phyloP scores from a whole-genome alignment of 139 green algal genomes.

The Picochlorum costavermella region DNA sequence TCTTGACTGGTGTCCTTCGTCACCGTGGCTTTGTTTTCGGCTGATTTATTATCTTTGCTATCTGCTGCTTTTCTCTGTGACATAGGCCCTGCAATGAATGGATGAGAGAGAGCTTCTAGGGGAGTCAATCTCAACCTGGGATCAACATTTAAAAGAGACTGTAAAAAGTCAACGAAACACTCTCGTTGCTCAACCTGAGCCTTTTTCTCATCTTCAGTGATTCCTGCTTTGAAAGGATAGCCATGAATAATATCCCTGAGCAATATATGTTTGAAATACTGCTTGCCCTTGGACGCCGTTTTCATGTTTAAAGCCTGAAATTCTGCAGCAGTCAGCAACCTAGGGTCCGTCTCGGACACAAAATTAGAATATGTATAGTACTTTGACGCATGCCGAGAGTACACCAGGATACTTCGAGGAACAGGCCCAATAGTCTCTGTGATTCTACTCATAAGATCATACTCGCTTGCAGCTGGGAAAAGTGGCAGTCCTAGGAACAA shows the following conservation, averaged over 20 bases:
- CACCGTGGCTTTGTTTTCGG: too few relatives aligned
- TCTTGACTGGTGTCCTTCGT: too few relatives aligned
- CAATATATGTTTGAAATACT: slow-evolving; percentile 74
- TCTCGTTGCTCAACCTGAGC: slow-evolving; percentile 32
- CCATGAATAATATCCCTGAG: slow-evolving; percentile 75
- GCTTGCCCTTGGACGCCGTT: slow-evolving; percentile 59
- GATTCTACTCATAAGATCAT: slow-evolving; percentile 84
- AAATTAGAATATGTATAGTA: slow-evolving; percentile 51
- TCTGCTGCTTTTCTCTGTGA: slow-evolving; percentile 43
- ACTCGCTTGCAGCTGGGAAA: slow-evolving; percentile 88
- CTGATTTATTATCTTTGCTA: too few relatives aligned
- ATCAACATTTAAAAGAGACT: slow-evolving; percentile 60
- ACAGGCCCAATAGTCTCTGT: slow-evolving; percentile 72
- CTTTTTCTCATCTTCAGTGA: slow-evolving; percentile 38
- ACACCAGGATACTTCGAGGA: slow-evolving; percentile 52
- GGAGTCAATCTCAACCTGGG: slow-evolving; percentile 53
- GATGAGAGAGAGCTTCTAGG: slow-evolving; percentile 71
- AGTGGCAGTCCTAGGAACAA: slow-evolving; percentile 68
- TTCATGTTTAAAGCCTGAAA: slow-evolving; percentile 50
- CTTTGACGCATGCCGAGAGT: slow-evolving; percentile 58
- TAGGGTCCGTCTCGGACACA: slow-evolving; percentile 12
- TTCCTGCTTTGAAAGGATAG: slow-evolving; percentile 47
- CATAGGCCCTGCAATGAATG: slow-evolving; percentile 75
- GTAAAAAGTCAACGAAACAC: slow-evolving; percentile 76
- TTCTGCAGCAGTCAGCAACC: slow-evolving; percentile 51